Conservation (phyloP, 164 flowering plant genomes). For the Stephania cephalantha region DNA sequence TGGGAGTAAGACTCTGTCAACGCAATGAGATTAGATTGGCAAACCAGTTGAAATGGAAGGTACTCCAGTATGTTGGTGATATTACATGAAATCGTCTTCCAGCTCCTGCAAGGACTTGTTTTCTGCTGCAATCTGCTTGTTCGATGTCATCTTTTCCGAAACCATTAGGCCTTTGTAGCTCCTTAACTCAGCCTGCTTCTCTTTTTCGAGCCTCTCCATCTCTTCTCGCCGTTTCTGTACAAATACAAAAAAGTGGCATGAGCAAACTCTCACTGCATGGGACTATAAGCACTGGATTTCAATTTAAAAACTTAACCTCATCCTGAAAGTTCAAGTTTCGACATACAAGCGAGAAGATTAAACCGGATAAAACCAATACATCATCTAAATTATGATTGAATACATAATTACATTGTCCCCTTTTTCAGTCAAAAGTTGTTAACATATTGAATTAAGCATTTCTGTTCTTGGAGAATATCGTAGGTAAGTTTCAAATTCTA, state of each 20-base stretch:
- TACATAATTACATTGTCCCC: too few relatives aligned
- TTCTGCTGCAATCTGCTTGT: conserved; percentile 74
- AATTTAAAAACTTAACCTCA: not conserved
- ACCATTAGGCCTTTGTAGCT: conserved; percentile 99
- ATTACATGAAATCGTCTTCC: conserved; percentile 95
- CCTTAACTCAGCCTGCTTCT: conserved; percentile 79
- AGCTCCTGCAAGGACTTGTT: conserved; percentile 85
- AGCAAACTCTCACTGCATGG: not conserved
- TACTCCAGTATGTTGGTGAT: not conserved
- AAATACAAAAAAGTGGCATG: not conserved
- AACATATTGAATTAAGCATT: too few relatives aligned
- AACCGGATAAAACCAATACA: not conserved
- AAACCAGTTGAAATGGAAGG: conserved; percentile 1
- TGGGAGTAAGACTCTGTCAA: not conserved
- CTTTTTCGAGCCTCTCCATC: conserved; percentile 89
- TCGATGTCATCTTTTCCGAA: conserved; percentile 91
- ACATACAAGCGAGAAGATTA: not conserved
- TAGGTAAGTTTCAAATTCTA: too few relatives aligned
- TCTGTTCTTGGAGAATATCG: too few relatives aligned
- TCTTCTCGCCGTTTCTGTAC: conserved; percentile 87
- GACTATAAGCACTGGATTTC: not conserved
- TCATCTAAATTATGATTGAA: too few relatives aligned
- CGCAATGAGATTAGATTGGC: not conserved
- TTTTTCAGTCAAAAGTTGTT: too few relatives aligned
- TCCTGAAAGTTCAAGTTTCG: not conserved